These are phyloP conservation scores for Plasmopara viticola DNA, from an alignment of 352 stramenopile genomes.

Conservation along the genomic window DNA sequence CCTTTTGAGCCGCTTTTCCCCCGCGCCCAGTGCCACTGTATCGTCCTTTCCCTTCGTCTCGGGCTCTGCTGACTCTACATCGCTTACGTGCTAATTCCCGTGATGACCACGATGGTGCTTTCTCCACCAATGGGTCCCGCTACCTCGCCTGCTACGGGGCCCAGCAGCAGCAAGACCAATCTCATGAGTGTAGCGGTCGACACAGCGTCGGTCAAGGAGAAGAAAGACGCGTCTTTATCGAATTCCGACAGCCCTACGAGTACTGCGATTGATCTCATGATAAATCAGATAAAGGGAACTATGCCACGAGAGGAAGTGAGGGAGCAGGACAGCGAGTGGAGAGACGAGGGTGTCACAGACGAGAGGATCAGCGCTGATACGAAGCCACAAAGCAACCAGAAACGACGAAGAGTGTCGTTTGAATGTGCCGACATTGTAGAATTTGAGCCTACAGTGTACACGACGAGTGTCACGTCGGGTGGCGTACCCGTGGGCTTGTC, in stretches of 20 bases:
- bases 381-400: constrained; percentile 42
- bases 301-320: constrained; percentile 11
- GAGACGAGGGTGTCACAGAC: constrained; percentile 10
- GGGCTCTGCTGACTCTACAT: not conserved
- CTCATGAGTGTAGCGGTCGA: constrained; percentile 18
- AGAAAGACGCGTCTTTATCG: constrained; percentile 5
- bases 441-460: constrained; percentile 81
- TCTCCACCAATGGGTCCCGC: constrained; percentile 25
- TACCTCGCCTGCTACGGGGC: constrained; percentile 15
- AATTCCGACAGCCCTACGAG: constrained; percentile 24
- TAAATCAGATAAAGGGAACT: constrained; percentile 8
- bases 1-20: not conserved
- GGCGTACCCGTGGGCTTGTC: constrained; percentile 73
- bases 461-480: constrained; percentile 71
- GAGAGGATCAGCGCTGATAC: constrained; percentile 1
- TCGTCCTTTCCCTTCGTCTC: constrained; percentile 4
- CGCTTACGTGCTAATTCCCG: not conserved
- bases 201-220: constrained; percentile 11
- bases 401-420: constrained; percentile 63
- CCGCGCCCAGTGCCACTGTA: not conserved
- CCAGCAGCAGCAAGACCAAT: constrained; percentile 19
- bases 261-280: constrained; percentile 10
- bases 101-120: constrained; percentile 53
- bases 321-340: constrained; percentile 21
- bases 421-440: constrained; percentile 81